Evolutionary conservation across 2,329 filamentous ascomycete genomes (phyloP), one percentile per base, ranked within the genome.

Genomic region (Didymella pinodella): DNA sequence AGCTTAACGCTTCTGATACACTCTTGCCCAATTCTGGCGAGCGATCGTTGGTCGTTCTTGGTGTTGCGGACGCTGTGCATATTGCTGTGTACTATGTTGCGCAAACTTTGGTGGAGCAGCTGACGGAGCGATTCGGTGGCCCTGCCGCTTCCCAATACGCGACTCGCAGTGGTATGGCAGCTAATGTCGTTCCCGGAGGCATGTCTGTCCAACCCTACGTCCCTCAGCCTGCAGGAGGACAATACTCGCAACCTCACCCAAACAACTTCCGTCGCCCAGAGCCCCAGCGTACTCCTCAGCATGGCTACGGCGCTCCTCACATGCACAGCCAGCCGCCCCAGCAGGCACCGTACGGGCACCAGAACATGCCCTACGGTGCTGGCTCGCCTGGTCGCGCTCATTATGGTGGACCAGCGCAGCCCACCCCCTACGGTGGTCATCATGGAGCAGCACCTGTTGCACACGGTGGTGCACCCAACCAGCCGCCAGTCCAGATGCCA

Each of bases 131-230:
- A 41, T 99, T 98, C 69, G 94, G 95, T 52, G 95, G 95, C 6
- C 93, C 95, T 20, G 93, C 93, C 57, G 94, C 95, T 48, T 99
- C 95, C n/a, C 94, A 95, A 29, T 99, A 99, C 76, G 95, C 95
- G 46, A 97, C 94, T 46, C 89, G 95, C 65, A 97, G 92, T 73
- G 95, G 95, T 63, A 93, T 92, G 48, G 93, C 95, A 49, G 92
- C 94, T 57, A 94, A 94, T 50, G 92, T 94, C 32, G 92, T 98
- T 16, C 95, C 95, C 22, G 95, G 95, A 60, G 95, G 95, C 62
- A 97, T 99, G 93, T 95, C 98, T 78, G 95, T 99, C 48, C 93
- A 98, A n/a, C 95, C 95, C 6, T 99, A 99, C 77, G 91, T 92
- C 57, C 95, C 95, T 48, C 93, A 97, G 77, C 91, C 94, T 28